A percentile compares a stretch with the other conserved stretches of the same genome.
Evolutionary conservation across 1,284 basidiomycete genomes (phyloP).

Genomic region (Apiotrichum sp.): DNA sequence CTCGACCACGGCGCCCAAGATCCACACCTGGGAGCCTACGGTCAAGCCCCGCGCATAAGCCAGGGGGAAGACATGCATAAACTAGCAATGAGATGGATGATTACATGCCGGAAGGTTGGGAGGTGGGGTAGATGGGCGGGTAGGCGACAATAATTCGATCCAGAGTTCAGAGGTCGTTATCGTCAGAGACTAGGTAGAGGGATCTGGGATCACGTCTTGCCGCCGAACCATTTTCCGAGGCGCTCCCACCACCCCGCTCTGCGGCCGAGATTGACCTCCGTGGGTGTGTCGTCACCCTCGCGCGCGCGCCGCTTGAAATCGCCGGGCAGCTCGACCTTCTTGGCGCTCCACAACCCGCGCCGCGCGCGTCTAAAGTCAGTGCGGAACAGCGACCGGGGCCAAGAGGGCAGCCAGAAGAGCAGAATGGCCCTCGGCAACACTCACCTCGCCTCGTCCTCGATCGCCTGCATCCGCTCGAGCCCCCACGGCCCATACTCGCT

Average conservation of each 20-base stretch:
- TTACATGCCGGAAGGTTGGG: too few relatives aligned
- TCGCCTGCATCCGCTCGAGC: slow-evolving; percentile 56
- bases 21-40: slow-evolving; percentile 76
- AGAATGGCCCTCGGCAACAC: slow-evolving; percentile 49
- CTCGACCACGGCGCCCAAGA: slow-evolving; percentile 75
- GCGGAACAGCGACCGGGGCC: not conserved
- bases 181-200: too few relatives aligned
- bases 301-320: slow-evolving; percentile 66
- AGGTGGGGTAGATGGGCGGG: too few relatives aligned
- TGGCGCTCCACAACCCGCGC: slow-evolving; percentile 66
- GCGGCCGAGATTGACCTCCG: not conserved
- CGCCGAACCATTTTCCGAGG: slow-evolving; percentile 12
- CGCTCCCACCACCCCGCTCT: slow-evolving; percentile 9
- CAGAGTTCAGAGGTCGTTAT: too few relatives aligned
- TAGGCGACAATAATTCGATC: too few relatives aligned
- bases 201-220: slow-evolving; percentile 6
- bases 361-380: slow-evolving; percentile 48
- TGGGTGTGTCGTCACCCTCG: slow-evolving; percentile 10
- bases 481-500: slow-evolving; percentile 69
- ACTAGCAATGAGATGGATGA: not conserved
- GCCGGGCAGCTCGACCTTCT: slow-evolving; percentile 59
- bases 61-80: slow-evolving; percentile 30
- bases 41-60: slow-evolving; percentile 53
- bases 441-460: slow-evolving; percentile 64
- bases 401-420: too few relatives aligned